A percentile compares a stretch with the other conserved stretches of the same genome.
Evolutionary conservation across 2,329 filamentous ascomycete species (phyloP).

Genomic region (Cryoendolithus antarcticus): DNA sequence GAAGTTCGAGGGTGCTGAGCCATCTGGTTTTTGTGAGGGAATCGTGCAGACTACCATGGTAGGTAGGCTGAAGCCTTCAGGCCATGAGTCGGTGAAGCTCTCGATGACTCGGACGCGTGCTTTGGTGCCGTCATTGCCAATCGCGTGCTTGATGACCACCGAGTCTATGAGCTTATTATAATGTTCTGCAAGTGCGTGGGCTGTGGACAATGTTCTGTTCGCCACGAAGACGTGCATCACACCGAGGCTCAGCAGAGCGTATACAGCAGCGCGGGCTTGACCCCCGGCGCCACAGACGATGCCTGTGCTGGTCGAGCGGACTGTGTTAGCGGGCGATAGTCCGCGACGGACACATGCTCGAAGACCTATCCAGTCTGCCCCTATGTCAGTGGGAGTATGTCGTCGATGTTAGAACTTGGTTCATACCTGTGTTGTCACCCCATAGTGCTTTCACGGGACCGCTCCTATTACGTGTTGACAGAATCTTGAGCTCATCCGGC

Average conservation of each 20-base stretch:
- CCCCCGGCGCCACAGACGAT: constrained; percentile 51
- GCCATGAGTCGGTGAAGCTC: constrained; percentile 52
- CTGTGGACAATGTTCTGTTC: constrained; percentile 58
- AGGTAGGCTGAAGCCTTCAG: constrained; percentile 47
- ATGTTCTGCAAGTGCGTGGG: constrained; percentile 54
- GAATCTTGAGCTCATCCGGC: constrained; percentile 41
- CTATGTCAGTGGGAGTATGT: neutral
- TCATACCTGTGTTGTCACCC: constrained; percentile 53
- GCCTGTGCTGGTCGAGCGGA: constrained; percentile 39
- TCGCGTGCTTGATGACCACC: constrained; percentile 12
- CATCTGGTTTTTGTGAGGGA: constrained; percentile 54
- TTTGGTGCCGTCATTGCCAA: constrained; percentile 8
- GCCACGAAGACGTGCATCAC: constrained; percentile 64
- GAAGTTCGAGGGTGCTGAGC: constrained; percentile 53
- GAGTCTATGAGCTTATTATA: constrained; percentile 46
- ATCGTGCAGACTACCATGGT: constrained; percentile 69
- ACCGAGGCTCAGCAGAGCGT: constrained; percentile 65
- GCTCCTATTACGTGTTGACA: constrained; percentile 47
- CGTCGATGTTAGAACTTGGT: neutral
- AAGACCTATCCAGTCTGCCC: constrained; percentile 61
- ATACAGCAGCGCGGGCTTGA: constrained; percentile 67
- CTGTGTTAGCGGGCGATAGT: constrained; percentile 55
- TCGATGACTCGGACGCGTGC: constrained; percentile 44
- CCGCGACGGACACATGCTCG: constrained; percentile 59
- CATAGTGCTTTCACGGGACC: constrained; percentile 59